Evolutionary conservation across 2,329 filamentous ascomycete species (phyloP).

Genomic region (Sporothrix humicola): DNA sequence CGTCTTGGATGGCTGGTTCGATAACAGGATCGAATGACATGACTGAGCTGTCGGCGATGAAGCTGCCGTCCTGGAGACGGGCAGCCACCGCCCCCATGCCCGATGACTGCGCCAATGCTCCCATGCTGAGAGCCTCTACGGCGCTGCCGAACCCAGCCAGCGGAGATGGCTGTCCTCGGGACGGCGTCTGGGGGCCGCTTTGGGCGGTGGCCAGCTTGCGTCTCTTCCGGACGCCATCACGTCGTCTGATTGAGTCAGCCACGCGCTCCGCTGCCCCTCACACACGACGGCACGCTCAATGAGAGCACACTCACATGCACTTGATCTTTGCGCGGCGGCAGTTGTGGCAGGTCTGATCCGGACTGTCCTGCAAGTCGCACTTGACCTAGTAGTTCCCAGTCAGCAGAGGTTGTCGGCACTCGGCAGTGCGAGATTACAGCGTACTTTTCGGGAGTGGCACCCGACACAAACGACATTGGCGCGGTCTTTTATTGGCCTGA

Average conservation of each 20-base stretch:
- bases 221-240: slow-evolving; percentile 9
- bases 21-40: slow-evolving; percentile 4
- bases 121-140: slow-evolving; percentile 1
- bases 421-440: not conserved
- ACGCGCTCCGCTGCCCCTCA: not conserved
- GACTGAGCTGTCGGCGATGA: slow-evolving; percentile 9
- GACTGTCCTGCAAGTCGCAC: slow-evolving; percentile 9
- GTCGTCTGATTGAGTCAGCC: slow-evolving; percentile 9
- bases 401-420: slow-evolving; percentile 9
- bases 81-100: not conserved
- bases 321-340: slow-evolving; percentile 6
- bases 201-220: slow-evolving; percentile 4
- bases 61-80: slow-evolving; percentile 2
- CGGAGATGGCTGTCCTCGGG: slow-evolving; percentile 5
- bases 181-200: not conserved
- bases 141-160: not conserved
- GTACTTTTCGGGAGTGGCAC: slow-evolving; percentile 7
- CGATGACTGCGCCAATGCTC: not conserved
- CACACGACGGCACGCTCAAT: slow-evolving; percentile 1
- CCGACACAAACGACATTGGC: slow-evolving; percentile 7
- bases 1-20: slow-evolving; percentile 2
- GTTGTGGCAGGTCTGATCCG: not conserved
- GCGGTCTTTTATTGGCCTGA: slow-evolving; percentile 10
- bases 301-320: slow-evolving; percentile 9
- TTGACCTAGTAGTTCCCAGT: slow-evolving; percentile 7